Evolutionary conservation across 116 monocot genomes (phyloP), one percentile per base, ranked within the genome.

Genomic region (Zostera marina): DNA sequence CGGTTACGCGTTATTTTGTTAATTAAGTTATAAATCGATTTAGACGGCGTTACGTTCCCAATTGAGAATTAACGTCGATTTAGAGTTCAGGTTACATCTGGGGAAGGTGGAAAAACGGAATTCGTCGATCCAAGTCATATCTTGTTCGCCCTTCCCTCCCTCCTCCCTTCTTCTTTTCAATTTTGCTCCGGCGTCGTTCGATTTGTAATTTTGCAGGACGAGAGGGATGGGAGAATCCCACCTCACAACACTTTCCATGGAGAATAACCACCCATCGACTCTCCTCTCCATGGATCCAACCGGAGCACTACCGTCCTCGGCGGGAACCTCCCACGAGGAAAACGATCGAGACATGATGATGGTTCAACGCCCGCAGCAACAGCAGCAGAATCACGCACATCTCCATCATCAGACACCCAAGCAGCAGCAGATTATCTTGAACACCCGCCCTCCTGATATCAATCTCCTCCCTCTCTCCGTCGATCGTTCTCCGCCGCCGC

Each of bases 401-500:
- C 32, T 3, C 32, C 32, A 32, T 32, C 32, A 32, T 5, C 32
- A 32, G 32, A 32, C 32, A 3, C 32, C 32, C 32, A 32, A 32
- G 32, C 32, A 32, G 32, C 32, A 32, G 32, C 62, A 66, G 58
- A 68, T 70, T 7, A 47, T 53, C 40, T 66, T 72, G 17, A 32
- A 32, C 32, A 66, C 79, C 15, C 62, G 66, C 47, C 57, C 79
- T 8, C 88, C 88, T 0, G 88, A 88, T 74, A 88, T 88, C 67
- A 88, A 88, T 64, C 70, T 87, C 39, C 87, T 87, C 39, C 87
- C 87, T 21, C 78, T 82, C 53, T 73, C 81, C 16, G 68, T 66
- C 1, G 74, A 77, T 14, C 81, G 54, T 38, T 75, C 70, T 13
- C 41, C 78, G n/a, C 73, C 67, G 39, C 70, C 66, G 1, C 73